Evolutionary conservation across 2,329 filamentous ascomycete species (phyloP).

Genomic region (Claviceps capensis): DNA sequence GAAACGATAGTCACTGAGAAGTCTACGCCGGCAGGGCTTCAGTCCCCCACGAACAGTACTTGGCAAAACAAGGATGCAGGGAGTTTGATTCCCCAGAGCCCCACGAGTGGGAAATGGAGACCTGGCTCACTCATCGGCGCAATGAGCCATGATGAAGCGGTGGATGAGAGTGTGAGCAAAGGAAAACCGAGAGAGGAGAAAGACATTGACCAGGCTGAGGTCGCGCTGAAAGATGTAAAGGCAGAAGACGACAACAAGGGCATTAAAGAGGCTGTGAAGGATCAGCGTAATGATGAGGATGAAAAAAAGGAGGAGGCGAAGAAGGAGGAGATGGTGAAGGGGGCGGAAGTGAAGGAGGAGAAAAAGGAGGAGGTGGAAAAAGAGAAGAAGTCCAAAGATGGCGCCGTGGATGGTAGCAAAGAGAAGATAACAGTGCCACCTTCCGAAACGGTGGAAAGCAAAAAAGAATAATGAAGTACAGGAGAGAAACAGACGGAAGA

Average conservation of each 20-base stretch:
- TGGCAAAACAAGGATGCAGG: conserved; percentile 4
- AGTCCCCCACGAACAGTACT: conserved; percentile 5
- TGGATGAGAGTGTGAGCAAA: conserved; percentile 18
- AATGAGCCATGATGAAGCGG: conserved; percentile 13
- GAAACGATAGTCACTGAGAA: conserved; percentile 7
- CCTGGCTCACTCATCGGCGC: conserved; percentile 7
- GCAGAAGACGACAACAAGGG: conserved; percentile 14
- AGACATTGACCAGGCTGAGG: conserved; percentile 26
- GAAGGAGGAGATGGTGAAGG: conserved; percentile 16
- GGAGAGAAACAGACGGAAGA: conserved; percentile 5
- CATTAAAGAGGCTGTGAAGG: conserved; percentile 4
- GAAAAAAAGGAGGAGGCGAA: conserved; percentile 1
- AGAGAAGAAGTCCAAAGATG: conserved; percentile 14
- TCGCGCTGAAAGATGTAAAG: conserved; percentile 14
- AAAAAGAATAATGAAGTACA: conserved; percentile 7
- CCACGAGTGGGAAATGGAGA: conserved; percentile 7
- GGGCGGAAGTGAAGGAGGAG: conserved; percentile 7
- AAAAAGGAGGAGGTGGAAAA: conserved; percentile 9
- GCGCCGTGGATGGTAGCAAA: conserved; percentile 13
- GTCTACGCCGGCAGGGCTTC: conserved; percentile 16
- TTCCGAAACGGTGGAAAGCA: conserved; percentile 9
- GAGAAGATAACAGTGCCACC: conserved; percentile 4
- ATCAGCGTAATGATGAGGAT: too few relatives aligned
- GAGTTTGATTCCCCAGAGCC: conserved; percentile 8
- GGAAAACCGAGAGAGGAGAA: conserved; percentile 20